Conservation (phyloP, 768 basidiomycete species). For the Galerina marginata region DNA sequence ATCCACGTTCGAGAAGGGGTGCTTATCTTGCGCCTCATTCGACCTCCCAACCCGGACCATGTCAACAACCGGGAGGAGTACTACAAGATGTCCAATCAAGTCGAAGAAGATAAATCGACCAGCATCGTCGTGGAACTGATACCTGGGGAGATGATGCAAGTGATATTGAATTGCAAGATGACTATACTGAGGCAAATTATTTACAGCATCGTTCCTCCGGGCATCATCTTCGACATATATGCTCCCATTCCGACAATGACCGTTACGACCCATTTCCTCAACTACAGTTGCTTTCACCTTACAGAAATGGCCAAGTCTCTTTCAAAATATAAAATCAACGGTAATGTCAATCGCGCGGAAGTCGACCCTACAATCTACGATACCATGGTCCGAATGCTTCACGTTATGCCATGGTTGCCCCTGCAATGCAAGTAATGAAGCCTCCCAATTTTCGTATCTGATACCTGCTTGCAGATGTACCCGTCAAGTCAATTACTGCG, state of each 20-base stretch:
- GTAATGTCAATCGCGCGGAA: not conserved
- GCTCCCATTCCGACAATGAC: not conserved
- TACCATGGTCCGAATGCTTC: not conserved
- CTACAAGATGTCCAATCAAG: too few relatives aligned
- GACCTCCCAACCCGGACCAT: too few relatives aligned
- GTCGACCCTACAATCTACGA: not conserved
- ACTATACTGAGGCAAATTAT: too few relatives aligned
- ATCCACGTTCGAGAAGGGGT: too few relatives aligned
- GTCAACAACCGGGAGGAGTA: too few relatives aligned
- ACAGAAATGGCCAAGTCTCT: not conserved
- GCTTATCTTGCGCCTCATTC: too few relatives aligned
- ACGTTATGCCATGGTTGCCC: not conserved
- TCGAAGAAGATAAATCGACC: too few relatives aligned
- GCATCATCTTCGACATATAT: not conserved
- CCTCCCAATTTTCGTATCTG: not conserved
- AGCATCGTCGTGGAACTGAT: too few relatives aligned
- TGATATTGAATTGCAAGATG: too few relatives aligned
- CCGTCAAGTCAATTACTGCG: not conserved
- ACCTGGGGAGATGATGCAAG: too few relatives aligned
- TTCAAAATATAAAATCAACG: not conserved
- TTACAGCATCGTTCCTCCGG: not conserved
- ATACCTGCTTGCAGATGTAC: not conserved
- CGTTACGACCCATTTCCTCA: not conserved
- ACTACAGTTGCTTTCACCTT: not conserved
- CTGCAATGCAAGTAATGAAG: not conserved